phyloP scores from a whole-genome alignment of 2,329 filamentous ascomycete genomes.

The Pseudodiploospora longispora region DNA sequence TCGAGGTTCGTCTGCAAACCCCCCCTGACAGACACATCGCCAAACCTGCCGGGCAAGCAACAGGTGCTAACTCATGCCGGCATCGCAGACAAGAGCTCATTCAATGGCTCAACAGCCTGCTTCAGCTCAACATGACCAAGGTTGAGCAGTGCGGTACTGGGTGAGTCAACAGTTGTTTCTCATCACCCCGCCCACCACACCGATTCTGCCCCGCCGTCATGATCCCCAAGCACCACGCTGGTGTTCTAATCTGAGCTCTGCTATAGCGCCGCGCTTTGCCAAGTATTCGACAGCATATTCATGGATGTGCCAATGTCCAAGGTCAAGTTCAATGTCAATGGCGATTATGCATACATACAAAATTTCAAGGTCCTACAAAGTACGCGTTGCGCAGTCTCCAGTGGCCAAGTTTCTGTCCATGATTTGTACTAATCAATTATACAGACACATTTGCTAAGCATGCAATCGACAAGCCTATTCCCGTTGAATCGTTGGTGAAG shows the following conservation, averaged over 20 bases:
- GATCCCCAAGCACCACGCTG: slow-evolving; percentile 3
- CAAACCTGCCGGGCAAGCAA: neutral
- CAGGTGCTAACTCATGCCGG: slow-evolving; percentile 12
- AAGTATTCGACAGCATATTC: slow-evolving; percentile 98
- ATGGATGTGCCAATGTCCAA: slow-evolving; percentile 88
- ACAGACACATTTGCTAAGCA: slow-evolving; percentile 78
- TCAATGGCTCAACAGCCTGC: slow-evolving; percentile 92
- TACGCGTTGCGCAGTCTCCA: slow-evolving; percentile 38
- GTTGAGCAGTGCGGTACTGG: slow-evolving; percentile 98
- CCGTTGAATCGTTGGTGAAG: slow-evolving; percentile 82
- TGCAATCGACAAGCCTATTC: slow-evolving; percentile 80
- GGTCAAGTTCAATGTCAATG: slow-evolving; percentile 97
- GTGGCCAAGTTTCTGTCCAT: neutral
- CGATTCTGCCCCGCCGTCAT: slow-evolving; percentile 6
- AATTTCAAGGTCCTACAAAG: slow-evolving; percentile 98
- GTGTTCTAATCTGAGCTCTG: slow-evolving; percentile 11
- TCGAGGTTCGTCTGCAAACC: slow-evolving; percentile 30
- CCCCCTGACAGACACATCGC: neutral
- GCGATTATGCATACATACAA: slow-evolving; percentile 93
- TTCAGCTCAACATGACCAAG: slow-evolving; percentile 96
- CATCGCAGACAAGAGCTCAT: slow-evolving; percentile 80
- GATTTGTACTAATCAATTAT: slow-evolving; percentile 7
- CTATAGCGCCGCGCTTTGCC: slow-evolving; percentile 81
- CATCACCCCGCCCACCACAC: slow-evolving; percentile 14
- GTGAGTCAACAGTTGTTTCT: slow-evolving; percentile 45